Evolutionary conservation across 306 rosid species (phyloP), one percentile per base, ranked within the genome.

Genomic region (Corylus avellana): DNA sequence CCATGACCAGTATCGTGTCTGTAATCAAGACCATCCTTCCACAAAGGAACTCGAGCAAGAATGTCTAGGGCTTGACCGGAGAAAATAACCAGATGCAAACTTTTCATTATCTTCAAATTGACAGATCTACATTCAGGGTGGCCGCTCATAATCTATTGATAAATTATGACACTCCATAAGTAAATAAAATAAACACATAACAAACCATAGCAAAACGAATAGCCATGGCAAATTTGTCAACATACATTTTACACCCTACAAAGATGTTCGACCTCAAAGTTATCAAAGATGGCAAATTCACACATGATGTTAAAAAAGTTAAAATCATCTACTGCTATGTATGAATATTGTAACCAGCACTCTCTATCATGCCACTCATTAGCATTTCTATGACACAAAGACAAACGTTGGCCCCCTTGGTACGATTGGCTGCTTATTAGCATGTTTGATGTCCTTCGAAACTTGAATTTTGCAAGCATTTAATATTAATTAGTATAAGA

Each of bases 1-100:
- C 99, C 99, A 87, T 95, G 99, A 75, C 99, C 99, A 79, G 98
- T 95, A 77, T 98, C 99, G 82, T 93, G 99, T 76, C 96, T 94
- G 84, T 91, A 95, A 90, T 95, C 99, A 75, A 95, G 97, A 85
- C 99, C 98, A 81, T 89, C 55, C 79, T 91, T 93, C 99, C 99
- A 95, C 84, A 95, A 76, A 57, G 98, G 97, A 75, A 93, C 75
- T 88, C 99, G 94, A 77, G 99, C 94, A 87, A 95, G 97, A 86
- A 93, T 88, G 87, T 95, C 99, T 55, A 95, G 91, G 39, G 87
- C 66, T 51, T 93, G 90, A 59, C 99, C 99, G 91, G 79, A 73
- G 49, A 71, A 79, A 59, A 57, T 35, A 75, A 73, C 48, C 2
- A 25, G 69, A 81, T 73, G 53, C 27, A 46, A n/a, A n/a, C 7